Evolutionary conservation across 129 eudicot species (phyloP).

Genomic region (Flaveria trinervia): DNA sequence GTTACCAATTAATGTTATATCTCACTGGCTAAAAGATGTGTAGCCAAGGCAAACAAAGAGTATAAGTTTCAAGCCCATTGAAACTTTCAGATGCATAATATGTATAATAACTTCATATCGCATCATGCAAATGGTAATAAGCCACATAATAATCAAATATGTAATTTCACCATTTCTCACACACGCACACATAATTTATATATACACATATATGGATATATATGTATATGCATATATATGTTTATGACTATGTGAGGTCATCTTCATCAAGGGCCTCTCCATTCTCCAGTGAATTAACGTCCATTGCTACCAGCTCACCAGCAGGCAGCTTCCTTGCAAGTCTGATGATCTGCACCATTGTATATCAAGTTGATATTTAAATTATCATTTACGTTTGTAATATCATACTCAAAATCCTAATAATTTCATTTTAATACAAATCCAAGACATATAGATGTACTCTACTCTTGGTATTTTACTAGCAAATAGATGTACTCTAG

Average conservation of each 20-base stretch:
- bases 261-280: slow-evolving; percentile 82
- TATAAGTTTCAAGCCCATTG: background rate
- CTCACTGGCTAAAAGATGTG: background rate
- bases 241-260: slow-evolving; percentile 62
- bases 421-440: background rate
- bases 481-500: background rate
- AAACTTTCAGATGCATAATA: slow-evolving; percentile 20
- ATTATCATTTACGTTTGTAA: background rate
- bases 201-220: background rate
- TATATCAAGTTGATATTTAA: slow-evolving; percentile 14
- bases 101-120: slow-evolving; percentile 10
- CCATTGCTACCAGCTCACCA: slow-evolving; percentile 63
- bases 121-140: slow-evolving; percentile 26
- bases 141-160: slow-evolving; percentile 29
- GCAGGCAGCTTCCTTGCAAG: slow-evolving; percentile 92
- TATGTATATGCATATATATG: slow-evolving; percentile 28
- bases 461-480: background rate
- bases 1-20: slow-evolving; percentile 10
- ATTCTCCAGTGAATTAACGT: slow-evolving; percentile 43
- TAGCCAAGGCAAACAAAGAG: slow-evolving; percentile 18
- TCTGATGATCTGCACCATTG: slow-evolving; percentile 65
- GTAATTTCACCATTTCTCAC: slow-evolving; percentile 25
- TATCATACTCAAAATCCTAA: background rate
- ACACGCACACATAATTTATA: background rate
- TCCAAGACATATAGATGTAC: no score